A percentile compares a stretch with the other conserved stretches of the same genome.
Conservation (phyloP, 2,329 filamentous ascomycete genomes). For the Trichophaea hybrida region DNA sequence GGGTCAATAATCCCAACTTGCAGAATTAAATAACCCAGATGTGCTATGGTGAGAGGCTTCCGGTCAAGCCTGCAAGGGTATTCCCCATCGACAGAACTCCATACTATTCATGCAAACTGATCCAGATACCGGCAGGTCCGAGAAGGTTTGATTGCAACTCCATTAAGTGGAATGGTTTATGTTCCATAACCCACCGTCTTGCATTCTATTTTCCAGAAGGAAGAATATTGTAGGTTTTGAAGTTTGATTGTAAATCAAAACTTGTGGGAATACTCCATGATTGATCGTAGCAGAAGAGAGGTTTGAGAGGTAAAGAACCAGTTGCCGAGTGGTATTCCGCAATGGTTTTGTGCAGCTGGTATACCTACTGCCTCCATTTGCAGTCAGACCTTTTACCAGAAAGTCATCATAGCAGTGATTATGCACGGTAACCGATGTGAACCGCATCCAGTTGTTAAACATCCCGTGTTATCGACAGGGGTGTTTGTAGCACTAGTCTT, state of each 20-base stretch:
- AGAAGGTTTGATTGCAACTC: not conserved
- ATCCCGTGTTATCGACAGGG: too few relatives aligned
- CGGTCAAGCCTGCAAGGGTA: not conserved
- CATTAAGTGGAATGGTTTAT: not conserved
- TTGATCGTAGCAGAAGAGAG: slow-evolving; percentile 1
- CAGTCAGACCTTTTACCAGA: slow-evolving; percentile 25
- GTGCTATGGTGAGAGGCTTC: not conserved
- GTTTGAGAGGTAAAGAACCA: not conserved
- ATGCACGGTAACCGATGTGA: not conserved
- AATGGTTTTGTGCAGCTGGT: not conserved
- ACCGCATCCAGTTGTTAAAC: too few relatives aligned
- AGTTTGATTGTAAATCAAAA: not conserved
- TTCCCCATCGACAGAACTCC: not conserved
- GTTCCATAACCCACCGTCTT: slow-evolving; percentile 2
- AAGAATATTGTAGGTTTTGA: slow-evolving; percentile 1
- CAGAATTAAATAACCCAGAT: not conserved
- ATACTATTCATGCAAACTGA: not conserved
- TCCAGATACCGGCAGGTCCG: not conserved
- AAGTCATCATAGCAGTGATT: slow-evolving; percentile 17
- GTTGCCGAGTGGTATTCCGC: not conserved
- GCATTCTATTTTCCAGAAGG: slow-evolving; percentile 4
- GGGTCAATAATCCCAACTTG: not conserved
- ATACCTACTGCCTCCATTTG: not conserved
- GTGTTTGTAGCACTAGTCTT: too few relatives aligned
- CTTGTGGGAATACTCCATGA: not conserved